Evolutionary conservation across 140 eudicot genomes (phyloP).

Genomic region (Ambrosia hybrid): DNA sequence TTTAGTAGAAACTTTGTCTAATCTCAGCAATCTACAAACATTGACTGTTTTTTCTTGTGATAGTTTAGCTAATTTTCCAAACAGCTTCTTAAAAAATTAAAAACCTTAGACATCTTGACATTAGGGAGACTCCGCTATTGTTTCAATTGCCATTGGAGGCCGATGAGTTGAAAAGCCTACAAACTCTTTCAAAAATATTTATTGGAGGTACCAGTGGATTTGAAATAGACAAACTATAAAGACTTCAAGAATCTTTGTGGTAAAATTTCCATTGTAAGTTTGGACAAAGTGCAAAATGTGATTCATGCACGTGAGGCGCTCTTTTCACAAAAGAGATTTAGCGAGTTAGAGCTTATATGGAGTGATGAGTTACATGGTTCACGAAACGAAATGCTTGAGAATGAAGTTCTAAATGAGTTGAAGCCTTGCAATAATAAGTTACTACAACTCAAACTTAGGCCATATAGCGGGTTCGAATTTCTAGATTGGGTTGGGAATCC

Average conservation of each 20-base stretch:
- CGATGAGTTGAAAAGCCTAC: slow-evolving; percentile 23
- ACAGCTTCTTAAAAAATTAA: slow-evolving; percentile 2
- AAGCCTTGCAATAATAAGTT: no score
- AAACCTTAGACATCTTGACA: slow-evolving; percentile 26
- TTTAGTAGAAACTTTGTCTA: slow-evolving; percentile 15
- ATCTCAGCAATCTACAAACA: slow-evolving; percentile 26
- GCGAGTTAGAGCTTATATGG: no score
- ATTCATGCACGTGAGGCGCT: background rate
- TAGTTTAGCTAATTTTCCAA: background rate
- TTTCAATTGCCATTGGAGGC: slow-evolving; percentile 18
- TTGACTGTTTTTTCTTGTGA: slow-evolving; percentile 14
- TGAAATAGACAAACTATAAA: background rate
- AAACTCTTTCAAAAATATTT: background rate
- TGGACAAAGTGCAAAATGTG: background rate
- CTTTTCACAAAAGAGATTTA: no score
- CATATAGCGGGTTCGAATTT: background rate
- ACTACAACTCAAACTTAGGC: no score
- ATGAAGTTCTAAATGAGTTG: no score
- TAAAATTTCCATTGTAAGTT: background rate
- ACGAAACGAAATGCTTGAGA: no score
- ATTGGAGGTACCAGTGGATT: background rate
- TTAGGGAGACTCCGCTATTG: slow-evolving; percentile 7
- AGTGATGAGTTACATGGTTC: no score
- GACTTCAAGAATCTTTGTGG: background rate
- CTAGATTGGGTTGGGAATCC: slow-evolving; percentile 14